These are phyloP conservation scores for Rhodotorula graminis DNA, from an alignment of 768 basidiomycete genomes.

Conservation along the genomic window DNA sequence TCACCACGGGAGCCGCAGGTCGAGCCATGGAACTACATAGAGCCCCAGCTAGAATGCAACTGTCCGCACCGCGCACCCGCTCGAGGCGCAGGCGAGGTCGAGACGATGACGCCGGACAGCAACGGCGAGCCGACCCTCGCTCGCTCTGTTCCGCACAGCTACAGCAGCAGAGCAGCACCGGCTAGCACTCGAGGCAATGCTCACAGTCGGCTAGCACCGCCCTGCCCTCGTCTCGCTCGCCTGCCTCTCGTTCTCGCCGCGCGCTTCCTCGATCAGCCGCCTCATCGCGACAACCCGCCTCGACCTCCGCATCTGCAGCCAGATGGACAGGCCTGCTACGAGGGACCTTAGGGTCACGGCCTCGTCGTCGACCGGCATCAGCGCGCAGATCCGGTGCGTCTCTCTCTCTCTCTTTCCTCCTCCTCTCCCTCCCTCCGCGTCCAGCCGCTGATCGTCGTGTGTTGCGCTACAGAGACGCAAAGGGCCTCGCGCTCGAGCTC, in stretches of 20 bases:
- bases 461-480: slow-evolving; percentile 63
- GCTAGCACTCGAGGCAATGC: neutral
- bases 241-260: too few relatives aligned
- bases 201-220: neutral
- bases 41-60: too few relatives aligned
- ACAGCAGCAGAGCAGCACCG: too few relatives aligned
- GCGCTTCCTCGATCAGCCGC: neutral
- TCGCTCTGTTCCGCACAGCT: too few relatives aligned
- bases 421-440: neutral
- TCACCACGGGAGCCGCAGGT: too few relatives aligned
- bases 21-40: too few relatives aligned
- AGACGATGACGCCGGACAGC: too few relatives aligned
- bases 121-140: too few relatives aligned
- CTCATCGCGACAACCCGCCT: neutral
- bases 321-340: neutral
- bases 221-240: too few relatives aligned
- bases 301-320: neutral
- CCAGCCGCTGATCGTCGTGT: neutral
- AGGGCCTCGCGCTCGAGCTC: slow-evolving; percentile 64
- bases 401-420: neutral
- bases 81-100: too few relatives aligned
- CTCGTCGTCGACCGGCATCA: neutral
- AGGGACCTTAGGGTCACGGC: too few relatives aligned
- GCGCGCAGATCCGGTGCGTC: neutral
- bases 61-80: too few relatives aligned